phyloP scores from a whole-genome alignment of 2,329 filamentous ascomycete species.

The Fusarium odoratissimum region DNA sequence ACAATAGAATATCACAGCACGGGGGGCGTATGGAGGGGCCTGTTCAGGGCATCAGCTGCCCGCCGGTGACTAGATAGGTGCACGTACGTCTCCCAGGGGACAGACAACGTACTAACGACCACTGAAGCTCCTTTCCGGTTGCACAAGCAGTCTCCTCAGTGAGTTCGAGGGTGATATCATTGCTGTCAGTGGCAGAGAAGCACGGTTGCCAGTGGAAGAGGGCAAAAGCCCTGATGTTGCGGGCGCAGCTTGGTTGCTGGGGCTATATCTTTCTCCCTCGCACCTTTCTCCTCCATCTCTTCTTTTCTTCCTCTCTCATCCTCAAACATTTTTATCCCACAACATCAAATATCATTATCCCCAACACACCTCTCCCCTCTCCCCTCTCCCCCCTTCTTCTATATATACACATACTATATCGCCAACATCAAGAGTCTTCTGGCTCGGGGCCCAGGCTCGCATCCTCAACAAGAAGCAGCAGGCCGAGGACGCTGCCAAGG shows the following conservation, averaged over 20 bases:
- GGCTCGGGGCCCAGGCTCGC: background rate
- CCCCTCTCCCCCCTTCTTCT: no score
- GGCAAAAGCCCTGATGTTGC: background rate
- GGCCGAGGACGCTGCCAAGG: no score
- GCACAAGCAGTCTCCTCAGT: background rate
- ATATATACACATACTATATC: background rate
- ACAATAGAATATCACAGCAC: accelerated
- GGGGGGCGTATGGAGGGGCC: accelerated
- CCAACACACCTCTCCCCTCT: background rate
- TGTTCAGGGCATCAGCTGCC: background rate
- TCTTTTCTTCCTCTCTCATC: background rate
- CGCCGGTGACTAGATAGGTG: background rate
- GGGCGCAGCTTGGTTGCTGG: background rate
- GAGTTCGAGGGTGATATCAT: accelerated
- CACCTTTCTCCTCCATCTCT: background rate
- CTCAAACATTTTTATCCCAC: background rate
- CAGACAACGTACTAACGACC: background rate
- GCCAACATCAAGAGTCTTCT: background rate
- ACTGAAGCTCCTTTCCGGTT: background rate
- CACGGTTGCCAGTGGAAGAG: no score
- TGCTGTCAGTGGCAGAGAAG: background rate
- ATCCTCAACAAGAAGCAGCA: no score
- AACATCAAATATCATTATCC: background rate
- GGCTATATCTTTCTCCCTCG: background rate
- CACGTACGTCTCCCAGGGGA: background rate